phyloP scores from a whole-genome alignment of 331 rosid genomes.

The Pyrus hybrid region DNA sequence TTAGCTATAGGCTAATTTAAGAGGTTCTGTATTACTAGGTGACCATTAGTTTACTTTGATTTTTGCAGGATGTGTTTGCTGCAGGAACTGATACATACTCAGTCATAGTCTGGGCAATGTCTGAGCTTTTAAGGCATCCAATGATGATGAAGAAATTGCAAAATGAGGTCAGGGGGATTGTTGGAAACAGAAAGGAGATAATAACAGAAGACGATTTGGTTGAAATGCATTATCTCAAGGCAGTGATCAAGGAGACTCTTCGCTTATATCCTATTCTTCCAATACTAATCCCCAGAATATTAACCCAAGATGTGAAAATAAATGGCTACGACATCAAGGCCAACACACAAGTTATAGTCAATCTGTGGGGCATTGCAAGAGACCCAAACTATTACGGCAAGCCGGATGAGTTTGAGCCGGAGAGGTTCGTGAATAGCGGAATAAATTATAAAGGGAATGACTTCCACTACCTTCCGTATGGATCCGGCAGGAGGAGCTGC shows the following conservation, averaged over 20 bases:
- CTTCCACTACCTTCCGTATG: background rate
- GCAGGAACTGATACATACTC: conserved; percentile 42
- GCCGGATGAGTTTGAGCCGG: background rate
- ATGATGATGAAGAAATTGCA: conserved; percentile 11
- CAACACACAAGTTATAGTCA: background rate
- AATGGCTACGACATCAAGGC: background rate
- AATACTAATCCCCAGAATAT: conserved; percentile 2
- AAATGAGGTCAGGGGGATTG: background rate
- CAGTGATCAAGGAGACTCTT: background rate
- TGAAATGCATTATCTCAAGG: background rate
- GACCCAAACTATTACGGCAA: background rate
- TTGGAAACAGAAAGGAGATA: background rate
- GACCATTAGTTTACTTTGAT: too few relatives aligned
- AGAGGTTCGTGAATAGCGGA: conserved; percentile 14
- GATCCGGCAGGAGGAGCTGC: background rate
- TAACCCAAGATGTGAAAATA: background rate
- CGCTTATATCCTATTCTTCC: background rate
- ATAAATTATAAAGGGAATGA: background rate
- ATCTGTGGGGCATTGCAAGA: conserved; percentile 24
- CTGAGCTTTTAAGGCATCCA: conserved; percentile 34
- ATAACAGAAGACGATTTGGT: background rate
- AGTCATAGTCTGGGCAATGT: conserved; percentile 39
- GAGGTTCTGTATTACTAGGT: too few relatives aligned
- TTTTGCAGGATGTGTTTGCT: conserved; percentile 42
- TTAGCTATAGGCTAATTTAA: too few relatives aligned